These are phyloP conservation scores for Lasiodiplodia gonubiensis DNA, from an alignment of 2,329 filamentous ascomycete species.

Conservation along the genomic window DNA sequence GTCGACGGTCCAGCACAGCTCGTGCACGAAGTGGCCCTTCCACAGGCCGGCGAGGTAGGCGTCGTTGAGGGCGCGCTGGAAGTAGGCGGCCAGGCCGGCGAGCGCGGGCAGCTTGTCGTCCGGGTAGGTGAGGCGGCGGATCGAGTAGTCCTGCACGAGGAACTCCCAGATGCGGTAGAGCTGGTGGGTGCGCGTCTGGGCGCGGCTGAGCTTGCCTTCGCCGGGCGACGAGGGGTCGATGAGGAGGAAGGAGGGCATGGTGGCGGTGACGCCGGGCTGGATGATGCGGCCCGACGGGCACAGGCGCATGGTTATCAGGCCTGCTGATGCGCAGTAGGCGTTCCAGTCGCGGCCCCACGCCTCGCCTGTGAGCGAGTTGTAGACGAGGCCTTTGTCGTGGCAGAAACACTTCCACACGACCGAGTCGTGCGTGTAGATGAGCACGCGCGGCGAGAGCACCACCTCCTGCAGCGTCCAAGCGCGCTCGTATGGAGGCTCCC, in stretches of 20 bases:
- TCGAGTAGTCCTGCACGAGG: conserved; percentile 20
- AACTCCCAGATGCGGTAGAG: conserved; percentile 26
- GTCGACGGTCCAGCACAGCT: conserved; percentile 27
- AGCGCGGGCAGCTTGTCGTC: conserved; percentile 30
- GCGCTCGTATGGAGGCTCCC: conserved; percentile 20
- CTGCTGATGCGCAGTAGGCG: conserved; percentile 16
- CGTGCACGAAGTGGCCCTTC: conserved; percentile 17
- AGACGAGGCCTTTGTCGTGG: neutral
- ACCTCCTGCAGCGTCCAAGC: conserved; percentile 26
- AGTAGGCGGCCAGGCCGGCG: conserved; percentile 28
- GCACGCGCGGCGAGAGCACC: conserved; percentile 20
- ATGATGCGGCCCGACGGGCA: conserved; percentile 8
- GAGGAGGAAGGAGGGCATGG: neutral
- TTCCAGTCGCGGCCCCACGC: conserved; percentile 15
- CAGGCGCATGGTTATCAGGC: conserved; percentile 13
- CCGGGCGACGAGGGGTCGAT: neutral
- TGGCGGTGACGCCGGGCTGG: conserved; percentile 6
- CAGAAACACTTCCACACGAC: conserved; percentile 20
- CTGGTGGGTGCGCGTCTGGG: neutral
- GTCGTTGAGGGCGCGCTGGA: conserved; percentile 11
- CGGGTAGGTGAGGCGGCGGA: conserved; percentile 22
- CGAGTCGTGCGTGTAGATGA: conserved; percentile 15
- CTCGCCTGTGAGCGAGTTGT: neutral
- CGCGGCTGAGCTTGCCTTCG: conserved; percentile 6
- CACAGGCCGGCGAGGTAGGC: conserved; percentile 28